Percentiles rank a stretch among this genome's conserved stretches.
Conservation (phyloP, 352 stramenopile species). For the Phytophthora syringae region DNA sequence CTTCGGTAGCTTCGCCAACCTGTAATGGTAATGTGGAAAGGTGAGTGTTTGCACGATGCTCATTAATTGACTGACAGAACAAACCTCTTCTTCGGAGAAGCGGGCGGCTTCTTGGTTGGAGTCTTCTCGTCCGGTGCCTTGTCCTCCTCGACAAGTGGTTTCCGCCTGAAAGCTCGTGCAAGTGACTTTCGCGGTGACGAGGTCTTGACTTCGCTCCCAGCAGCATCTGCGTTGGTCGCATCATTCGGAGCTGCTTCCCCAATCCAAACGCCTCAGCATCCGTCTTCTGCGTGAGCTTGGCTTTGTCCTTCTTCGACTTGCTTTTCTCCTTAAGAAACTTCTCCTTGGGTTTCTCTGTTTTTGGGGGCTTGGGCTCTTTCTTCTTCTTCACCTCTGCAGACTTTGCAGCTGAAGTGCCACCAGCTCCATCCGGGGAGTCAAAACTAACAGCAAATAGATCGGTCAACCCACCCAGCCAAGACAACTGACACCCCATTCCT, state of each 20-base stretch:
- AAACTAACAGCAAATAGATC: not conserved
- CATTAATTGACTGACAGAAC: not conserved
- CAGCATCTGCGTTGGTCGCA: slow-evolving; percentile 5
- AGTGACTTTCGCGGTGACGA: slow-evolving; percentile 28
- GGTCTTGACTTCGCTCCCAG: slow-evolving; percentile 6
- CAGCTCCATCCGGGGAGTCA: slow-evolving; percentile 11
- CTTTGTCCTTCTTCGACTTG: slow-evolving; percentile 35
- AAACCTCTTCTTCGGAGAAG: slow-evolving; percentile 33
- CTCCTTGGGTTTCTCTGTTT: slow-evolving; percentile 9
- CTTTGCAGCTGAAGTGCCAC: not conserved
- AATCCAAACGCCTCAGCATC: slow-evolving; percentile 1
- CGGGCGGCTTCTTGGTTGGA: slow-evolving; percentile 17
- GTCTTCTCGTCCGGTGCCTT: slow-evolving; percentile 24
- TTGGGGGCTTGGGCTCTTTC: slow-evolving; percentile 11
- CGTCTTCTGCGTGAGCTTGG: slow-evolving; percentile 20
- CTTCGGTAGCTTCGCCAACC: slow-evolving; percentile 36
- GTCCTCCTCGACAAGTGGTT: slow-evolving; percentile 14
- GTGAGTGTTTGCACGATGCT: not conserved
- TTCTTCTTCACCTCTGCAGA: slow-evolving; percentile 23
- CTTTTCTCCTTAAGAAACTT: too few species aligned
- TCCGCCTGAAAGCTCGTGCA: slow-evolving; percentile 18
- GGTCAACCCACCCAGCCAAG: not conserved
- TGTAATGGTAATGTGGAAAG: not conserved
- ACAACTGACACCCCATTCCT: not conserved
- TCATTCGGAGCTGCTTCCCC: slow-evolving; percentile 12